Evolutionary conservation across 352 stramenopile genomes (phyloP), one percentile per base, ranked within the genome.

Genomic region (Globisporangium viniferum): DNA sequence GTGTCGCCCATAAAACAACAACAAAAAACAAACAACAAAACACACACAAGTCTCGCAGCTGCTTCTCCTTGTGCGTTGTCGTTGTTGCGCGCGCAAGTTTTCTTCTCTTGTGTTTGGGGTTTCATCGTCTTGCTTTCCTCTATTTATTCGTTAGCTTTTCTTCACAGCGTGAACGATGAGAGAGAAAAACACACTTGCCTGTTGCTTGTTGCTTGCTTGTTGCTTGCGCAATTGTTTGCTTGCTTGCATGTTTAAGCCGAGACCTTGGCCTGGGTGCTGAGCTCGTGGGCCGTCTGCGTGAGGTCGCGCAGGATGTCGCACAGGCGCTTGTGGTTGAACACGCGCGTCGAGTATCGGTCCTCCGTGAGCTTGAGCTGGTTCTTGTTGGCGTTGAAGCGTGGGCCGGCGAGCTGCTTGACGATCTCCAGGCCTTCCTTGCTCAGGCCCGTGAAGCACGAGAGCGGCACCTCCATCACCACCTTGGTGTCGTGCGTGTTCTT

Each of bases 241-340:
- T 62, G 58, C 36, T 63, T 44, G 20, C 35, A 22, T 29, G 56
- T 33, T 60, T 65, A 67, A 59, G 74, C 73, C 36, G 70, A 62
- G 59, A 76, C 59, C 65, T 76, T 70, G 27, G 70, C 44, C 66
- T 85, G 70, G 18, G 71, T 70, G 54, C 81, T 89, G 49, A 92
- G 73, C 66, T 92, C 74, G 66, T 86, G 73, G n/a, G 86, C 80
- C 31, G 84, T 87, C 67, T 86, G 68, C 46, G 86, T 92, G 33
- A 94, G 76, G 58, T 94, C 84, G 56, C 78, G 84, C 71, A 94
- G 74, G 68, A 94, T 89, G 63, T 91, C 86, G 69, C 86, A 94
- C 65, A 94, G 78, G 15, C 86, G 82, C 79, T 94, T 92, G 81
- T 94, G 86, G 80, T 94, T 94, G 75, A 81, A 79, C 67, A 94